These are phyloP conservation scores for Xylaria acuta DNA, from an alignment of 495 filamentous ascomycete genomes.

Conservation along the genomic window DNA sequence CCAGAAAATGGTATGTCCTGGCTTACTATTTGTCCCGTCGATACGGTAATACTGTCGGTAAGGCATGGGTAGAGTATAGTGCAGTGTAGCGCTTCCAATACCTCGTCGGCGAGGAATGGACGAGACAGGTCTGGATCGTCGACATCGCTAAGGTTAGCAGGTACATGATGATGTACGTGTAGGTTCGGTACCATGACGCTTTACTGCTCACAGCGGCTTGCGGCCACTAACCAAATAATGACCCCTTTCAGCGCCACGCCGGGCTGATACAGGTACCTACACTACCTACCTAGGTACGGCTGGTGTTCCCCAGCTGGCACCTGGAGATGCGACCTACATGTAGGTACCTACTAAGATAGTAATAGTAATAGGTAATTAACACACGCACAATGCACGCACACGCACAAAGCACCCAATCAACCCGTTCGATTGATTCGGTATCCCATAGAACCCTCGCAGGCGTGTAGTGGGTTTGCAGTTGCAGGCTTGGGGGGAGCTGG, in stretches of 20 bases:
- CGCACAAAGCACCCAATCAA: slow-evolving; percentile 6
- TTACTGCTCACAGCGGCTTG: neutral
- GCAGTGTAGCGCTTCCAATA: neutral
- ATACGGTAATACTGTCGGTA: neutral
- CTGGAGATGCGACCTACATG: neutral
- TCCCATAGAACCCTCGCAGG: neutral
- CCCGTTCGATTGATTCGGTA: neutral
- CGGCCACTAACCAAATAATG: neutral
- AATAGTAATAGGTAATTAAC: neutral
- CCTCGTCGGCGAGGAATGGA: neutral
- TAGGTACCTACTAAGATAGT: neutral
- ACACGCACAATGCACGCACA: neutral
- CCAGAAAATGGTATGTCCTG: neutral
- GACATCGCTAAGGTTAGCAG: neutral
- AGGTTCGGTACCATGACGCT: neutral
- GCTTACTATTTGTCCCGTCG: neutral
- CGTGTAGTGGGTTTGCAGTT: neutral
- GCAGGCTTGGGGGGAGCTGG: neutral
- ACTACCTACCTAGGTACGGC: neutral
- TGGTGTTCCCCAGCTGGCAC: slow-evolving; percentile 7
- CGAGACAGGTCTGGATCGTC: neutral
- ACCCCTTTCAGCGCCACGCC: neutral
- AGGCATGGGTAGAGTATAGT: neutral
- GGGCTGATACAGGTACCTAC: neutral
- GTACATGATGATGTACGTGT: neutral